phyloP scores from a whole-genome alignment of 148 eudicot species.

The Dysphania ambrosioides region DNA sequence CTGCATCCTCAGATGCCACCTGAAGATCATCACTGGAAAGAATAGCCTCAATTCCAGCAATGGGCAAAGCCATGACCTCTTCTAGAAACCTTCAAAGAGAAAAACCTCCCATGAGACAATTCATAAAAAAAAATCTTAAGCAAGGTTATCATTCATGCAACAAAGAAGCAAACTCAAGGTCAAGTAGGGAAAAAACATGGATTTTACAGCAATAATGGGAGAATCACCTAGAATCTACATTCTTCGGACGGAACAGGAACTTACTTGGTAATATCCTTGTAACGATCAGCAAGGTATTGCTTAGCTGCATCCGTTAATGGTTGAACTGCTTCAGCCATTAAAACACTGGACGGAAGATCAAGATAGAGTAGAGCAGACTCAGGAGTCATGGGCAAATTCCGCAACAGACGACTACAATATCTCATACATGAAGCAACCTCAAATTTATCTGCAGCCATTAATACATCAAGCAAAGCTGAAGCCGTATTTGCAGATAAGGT shows the following conservation, averaged over 20 bases:
- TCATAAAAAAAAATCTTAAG: not conserved
- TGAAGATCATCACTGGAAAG: constrained; percentile 82
- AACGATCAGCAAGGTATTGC: constrained; percentile 69
- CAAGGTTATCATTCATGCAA: not conserved
- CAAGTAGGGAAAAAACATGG: not conserved
- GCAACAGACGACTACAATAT: constrained; percentile 55
- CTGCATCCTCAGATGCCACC: constrained; percentile 91
- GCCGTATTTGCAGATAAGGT: constrained; percentile 51
- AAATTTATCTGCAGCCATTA: constrained; percentile 89
- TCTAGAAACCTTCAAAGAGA: constrained; percentile 57
- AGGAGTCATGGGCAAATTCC: constrained; percentile 71
- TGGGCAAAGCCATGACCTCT: constrained; percentile 75
- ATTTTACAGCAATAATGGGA: not conserved
- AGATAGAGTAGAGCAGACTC: constrained; percentile 71
- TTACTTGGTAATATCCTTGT: constrained; percentile 69
- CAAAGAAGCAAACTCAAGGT: not conserved
- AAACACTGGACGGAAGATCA: constrained; percentile 80
- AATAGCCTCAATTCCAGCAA: constrained; percentile 86
- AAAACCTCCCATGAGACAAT: constrained; percentile 12
- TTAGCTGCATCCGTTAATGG: constrained; percentile 81
- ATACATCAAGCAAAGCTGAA: constrained; percentile 63
- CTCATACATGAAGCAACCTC: constrained; percentile 89
- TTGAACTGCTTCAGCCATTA: constrained; percentile 85
- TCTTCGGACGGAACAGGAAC: constrained; percentile 14
- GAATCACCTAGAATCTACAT: not conserved